Evolutionary conservation across 139 green algal species (phyloP).

Genomic region (Pseudopediastrum boryanum): DNA sequence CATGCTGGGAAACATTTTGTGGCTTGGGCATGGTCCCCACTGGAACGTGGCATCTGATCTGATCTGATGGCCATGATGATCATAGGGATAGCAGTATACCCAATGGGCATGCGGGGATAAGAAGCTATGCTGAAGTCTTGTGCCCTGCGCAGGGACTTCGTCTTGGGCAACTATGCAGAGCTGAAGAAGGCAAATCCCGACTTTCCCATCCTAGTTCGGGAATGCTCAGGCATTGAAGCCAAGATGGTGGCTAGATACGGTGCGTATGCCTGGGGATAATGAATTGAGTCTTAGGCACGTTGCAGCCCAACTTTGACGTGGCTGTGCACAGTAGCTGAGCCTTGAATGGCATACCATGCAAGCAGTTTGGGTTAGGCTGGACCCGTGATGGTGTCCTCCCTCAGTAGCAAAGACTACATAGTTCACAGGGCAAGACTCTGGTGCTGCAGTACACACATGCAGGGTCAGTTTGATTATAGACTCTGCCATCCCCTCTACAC

Average conservation of each 20-base stretch:
- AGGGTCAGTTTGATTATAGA: too few species aligned
- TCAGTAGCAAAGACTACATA: too few species aligned
- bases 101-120: not conserved
- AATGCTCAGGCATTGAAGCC: conserved; percentile 74
- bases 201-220: conserved; percentile 87
- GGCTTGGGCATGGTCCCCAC: not conserved
- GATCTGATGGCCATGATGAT: not conserved
- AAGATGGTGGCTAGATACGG: conserved; percentile 82
- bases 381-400: too few species aligned
- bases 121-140: not conserved
- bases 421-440: too few species aligned
- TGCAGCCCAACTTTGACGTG: too few species aligned
- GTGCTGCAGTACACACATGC: too few species aligned
- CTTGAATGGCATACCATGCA: too few species aligned
- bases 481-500: too few species aligned
- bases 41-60: not conserved
- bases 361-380: too few species aligned
- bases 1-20: not conserved
- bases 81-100: not conserved
- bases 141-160: conserved; percentile 77
- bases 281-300: too few species aligned
- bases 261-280: conserved; percentile 44
- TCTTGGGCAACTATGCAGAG: conserved; percentile 81
- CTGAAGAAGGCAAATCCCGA: conserved; percentile 90
- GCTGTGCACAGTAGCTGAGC: too few species aligned